Base-by-base conservation (phyloP, 352 stramenopile species). In the Phytophthora gonapodyides region DNA sequence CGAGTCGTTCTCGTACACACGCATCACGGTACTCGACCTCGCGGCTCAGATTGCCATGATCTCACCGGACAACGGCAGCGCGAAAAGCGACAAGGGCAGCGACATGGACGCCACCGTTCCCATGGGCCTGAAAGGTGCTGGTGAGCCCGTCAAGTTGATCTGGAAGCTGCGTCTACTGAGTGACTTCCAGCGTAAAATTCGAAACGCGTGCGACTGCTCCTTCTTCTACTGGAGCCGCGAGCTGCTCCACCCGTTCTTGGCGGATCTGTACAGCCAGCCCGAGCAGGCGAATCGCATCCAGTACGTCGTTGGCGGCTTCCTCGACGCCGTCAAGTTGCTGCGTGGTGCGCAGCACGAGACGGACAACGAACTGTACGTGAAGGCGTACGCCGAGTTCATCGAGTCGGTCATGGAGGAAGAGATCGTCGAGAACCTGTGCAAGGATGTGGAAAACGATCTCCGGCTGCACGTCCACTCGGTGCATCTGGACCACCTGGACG, bases 211-310 rank as follows among this genome's bases (percentile, higher is more conserved):
- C 63, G 90, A 97, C 67, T 97, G 88, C 61, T 96, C 89, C 7
- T 97, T 97, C 63, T 89, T 98, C 33, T 98, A 98, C 70, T 98
- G 94, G 83, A 95, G 92, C 58, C 81, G 84, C 3, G 91, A 98
- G 68, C 57, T 98, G 16, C 66, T 98, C 15, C 77, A 91, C 40
- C 78, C 79, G 2, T 97, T 98, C 69, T 57, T 98, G 36, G 73
- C 84, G 42, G 78, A 88, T 69, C 64, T 97, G 31, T 97, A 96
- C 60, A 68, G 61, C 30, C 73, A 88, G 58, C 83, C 87, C 9
- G 87, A 94, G 60, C 82, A 94, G 54, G 82, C 77, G 24, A 91
- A 89, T 55, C 83, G 87, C 36, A 87, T 94, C 35, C 85, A 95
- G 75, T 94, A 94, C 61, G 68, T 93, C 19, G 69, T 92, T 11